These are phyloP conservation scores for Lanmaoa pseudosensibilis DNA, from an alignment of 768 basidiomycete genomes.

Conservation along the genomic window DNA sequence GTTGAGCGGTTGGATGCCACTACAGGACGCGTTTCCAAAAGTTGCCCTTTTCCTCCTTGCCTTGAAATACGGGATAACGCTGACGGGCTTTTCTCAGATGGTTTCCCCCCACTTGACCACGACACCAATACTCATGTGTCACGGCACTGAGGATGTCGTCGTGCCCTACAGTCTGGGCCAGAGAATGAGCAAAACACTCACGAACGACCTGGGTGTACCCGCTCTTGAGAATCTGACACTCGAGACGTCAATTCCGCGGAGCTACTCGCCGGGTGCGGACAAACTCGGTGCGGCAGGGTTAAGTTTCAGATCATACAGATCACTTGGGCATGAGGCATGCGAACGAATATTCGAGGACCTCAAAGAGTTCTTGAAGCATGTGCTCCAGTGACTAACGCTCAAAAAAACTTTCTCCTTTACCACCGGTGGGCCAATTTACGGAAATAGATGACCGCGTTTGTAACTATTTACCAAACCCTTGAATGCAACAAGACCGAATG, in stretches of 20 bases:
- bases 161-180: slow-evolving; percentile 58
- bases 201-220: slow-evolving; percentile 50
- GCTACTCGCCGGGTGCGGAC: slow-evolving; percentile 18
- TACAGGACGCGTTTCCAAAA: slow-evolving; percentile 62
- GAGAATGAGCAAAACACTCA: slow-evolving; percentile 57
- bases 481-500: too few relatives aligned
- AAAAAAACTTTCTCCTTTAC: background rate
- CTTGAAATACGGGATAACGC: background rate
- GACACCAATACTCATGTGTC: slow-evolving; percentile 84
- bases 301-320: slow-evolving; percentile 64
- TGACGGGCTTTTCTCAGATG: slow-evolving; percentile 47
- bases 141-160: slow-evolving; percentile 75
- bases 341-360: slow-evolving; percentile 69
- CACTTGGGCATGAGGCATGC: slow-evolving; percentile 65
- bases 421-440: background rate
- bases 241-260: slow-evolving; percentile 28
- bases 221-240: slow-evolving; percentile 36
- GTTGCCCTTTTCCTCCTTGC: slow-evolving; percentile 40
- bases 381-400: slow-evolving; percentile 35
- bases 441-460: background rate
- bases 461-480: too few relatives aligned
- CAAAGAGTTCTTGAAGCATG: slow-evolving; percentile 65
- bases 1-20: slow-evolving; percentile 79
- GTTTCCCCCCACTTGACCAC: slow-evolving; percentile 55
- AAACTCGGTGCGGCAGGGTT: slow-evolving; percentile 46